phyloP scores from a whole-genome alignment of 768 basidiomycete genomes.

The Serendipita indica region DNA sequence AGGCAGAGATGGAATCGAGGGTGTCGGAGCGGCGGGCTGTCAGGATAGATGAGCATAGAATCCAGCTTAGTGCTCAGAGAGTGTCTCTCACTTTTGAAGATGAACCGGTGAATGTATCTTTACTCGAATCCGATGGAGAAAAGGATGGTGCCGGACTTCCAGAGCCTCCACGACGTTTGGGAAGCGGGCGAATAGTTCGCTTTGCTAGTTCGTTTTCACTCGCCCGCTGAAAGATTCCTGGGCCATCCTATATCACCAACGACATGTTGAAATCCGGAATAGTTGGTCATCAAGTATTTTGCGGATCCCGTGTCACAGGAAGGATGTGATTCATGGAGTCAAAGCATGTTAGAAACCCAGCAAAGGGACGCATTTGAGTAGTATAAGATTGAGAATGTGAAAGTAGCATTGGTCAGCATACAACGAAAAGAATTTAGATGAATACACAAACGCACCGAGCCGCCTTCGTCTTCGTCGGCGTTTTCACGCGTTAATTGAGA shows the following conservation, averaged over 20 bases:
- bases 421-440: background rate
- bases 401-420: background rate
- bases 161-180: constrained; percentile 3
- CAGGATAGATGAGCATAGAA: too few species aligned
- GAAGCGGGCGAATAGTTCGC: background rate
- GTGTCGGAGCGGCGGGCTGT: too few species aligned
- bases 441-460: background rate
- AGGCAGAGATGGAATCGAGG: too few species aligned
- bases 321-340: background rate
- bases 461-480: background rate
- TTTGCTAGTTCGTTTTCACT: background rate
- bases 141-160: too few species aligned
- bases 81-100: too few species aligned
- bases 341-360: background rate
- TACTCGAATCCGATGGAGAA: too few species aligned
- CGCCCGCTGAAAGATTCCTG: background rate
- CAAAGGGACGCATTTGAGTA: background rate
- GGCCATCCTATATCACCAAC: background rate
- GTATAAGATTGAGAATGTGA: background rate
- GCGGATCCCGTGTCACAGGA: background rate
- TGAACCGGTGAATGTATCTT: too few species aligned
- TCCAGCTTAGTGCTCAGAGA: too few species aligned
- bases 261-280: background rate
- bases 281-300: background rate
- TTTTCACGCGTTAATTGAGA: constrained; percentile 7